Conservation (phyloP, 1,284 basidiomycete species). For the Phylloboletellus chloephorus region DNA sequence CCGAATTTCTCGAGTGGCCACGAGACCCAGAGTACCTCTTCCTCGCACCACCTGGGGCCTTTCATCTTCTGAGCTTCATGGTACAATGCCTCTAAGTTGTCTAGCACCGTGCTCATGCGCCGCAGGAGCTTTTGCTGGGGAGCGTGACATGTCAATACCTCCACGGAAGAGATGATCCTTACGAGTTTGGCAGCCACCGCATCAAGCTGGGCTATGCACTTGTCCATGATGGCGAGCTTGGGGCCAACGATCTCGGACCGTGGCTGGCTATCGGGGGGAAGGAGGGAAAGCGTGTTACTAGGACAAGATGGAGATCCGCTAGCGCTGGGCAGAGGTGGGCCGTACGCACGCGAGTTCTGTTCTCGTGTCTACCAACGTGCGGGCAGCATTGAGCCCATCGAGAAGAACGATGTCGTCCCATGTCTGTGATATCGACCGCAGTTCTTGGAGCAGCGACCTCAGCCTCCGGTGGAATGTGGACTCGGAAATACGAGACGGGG, state of each 20-base stretch:
- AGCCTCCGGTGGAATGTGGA: conserved; percentile 70
- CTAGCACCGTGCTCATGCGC: conserved; percentile 55
- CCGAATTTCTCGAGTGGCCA: conserved; percentile 78
- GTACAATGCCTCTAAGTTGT: conserved; percentile 57
- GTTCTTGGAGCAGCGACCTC: conserved; percentile 56
- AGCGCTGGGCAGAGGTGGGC: not conserved
- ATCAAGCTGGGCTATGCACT: conserved; percentile 55
- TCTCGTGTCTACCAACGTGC: conserved; percentile 59
- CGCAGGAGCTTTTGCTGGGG: conserved; percentile 62
- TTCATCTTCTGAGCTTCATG: conserved; percentile 64
- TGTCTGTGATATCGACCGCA: conserved; percentile 52
- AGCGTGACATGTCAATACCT: not conserved
- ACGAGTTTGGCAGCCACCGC: conserved; percentile 59
- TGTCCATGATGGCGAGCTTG: conserved; percentile 63
- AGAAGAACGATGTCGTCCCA: conserved; percentile 74
- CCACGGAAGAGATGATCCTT: conserved; percentile 19
- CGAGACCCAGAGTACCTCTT: conserved; percentile 71
- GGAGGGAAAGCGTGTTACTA: conserved; percentile 58
- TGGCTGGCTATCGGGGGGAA: conserved; percentile 50
- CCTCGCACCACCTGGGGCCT: conserved; percentile 59
- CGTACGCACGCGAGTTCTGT: conserved; percentile 70
- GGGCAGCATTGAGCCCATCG: conserved; percentile 67
- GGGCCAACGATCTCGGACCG: conserved; percentile 52
- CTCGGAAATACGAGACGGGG: conserved; percentile 53
- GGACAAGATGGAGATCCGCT: not conserved